Evolutionary conservation across 306 rosid genomes (phyloP), one percentile per base, ranked within the genome.

Genomic region (Begonia peltatifolia): DNA sequence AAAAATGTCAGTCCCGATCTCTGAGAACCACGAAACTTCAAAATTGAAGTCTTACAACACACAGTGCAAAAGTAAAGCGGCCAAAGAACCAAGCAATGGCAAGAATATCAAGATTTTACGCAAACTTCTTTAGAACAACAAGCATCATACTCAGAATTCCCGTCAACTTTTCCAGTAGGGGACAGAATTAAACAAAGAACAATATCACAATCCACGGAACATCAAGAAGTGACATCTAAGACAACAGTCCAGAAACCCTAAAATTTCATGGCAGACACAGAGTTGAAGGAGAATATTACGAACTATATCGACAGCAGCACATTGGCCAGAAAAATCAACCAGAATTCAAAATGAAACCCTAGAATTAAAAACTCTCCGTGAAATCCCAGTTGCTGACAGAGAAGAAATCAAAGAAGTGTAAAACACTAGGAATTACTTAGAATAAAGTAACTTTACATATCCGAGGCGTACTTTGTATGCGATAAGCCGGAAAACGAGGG

Each of bases 391-490:
- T 41, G 47, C 46, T 51, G 61, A 52, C 46, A 17, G 18, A 56
- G 71, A 23, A 62, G 7, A 56, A 66, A 54, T 38, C 35, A 22
- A 14, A 54, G 2, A 47, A 25, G 41, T 9, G 25, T 18, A 61
- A 61, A 68, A 63, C 35, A 59, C 65, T 48, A 75, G 57, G 52
- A 57, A 57, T 38, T 48, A 65, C 75, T 75, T 67, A 76, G 50
- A 41, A 76, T 46, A 63, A 20, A 14, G 36, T 57, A 61, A 30
- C 42, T 55, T 3, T 57, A 76, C 63, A 65, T 77, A 79, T 76
- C 75, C 81, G 87, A 25, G 25, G 86, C 66, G 78, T 65, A 54
- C 63, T 56, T 43, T 55, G 93, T 82, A 77, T 77, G 38, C 67
- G 77, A 50, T 54, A 77, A 3, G 54, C 75, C 62, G 79, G 76